phyloP scores from a whole-genome alignment of 2,329 filamentous ascomycete genomes.

The Clarireedia sp. region DNA sequence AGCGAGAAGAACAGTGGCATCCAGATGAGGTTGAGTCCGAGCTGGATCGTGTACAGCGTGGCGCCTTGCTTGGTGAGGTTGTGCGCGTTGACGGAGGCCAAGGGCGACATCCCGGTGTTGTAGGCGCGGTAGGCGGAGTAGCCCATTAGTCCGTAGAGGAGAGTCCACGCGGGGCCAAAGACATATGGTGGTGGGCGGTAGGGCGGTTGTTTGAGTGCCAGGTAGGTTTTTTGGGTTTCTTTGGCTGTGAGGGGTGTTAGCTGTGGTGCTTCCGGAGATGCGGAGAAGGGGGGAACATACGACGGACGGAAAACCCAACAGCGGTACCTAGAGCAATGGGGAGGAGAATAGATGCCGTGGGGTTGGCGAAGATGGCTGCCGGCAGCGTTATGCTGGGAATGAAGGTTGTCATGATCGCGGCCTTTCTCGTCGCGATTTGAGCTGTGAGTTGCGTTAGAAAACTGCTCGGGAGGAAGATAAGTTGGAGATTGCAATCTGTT shows the following conservation, averaged over 20 bases:
- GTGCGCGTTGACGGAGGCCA: constrained; percentile 18
- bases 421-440: background rate
- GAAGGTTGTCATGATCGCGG: constrained; percentile 62
- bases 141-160: constrained; percentile 72
- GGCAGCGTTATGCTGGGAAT: constrained; percentile 74
- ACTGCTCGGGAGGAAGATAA: background rate
- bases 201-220: constrained; percentile 59
- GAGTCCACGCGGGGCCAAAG: constrained; percentile 59
- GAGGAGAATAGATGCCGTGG: constrained; percentile 66
- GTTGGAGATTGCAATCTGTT: background rate
- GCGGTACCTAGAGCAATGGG: constrained; percentile 65
- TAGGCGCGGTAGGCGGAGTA: constrained; percentile 79
- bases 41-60: constrained; percentile 77
- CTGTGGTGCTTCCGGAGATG: background rate
- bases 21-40: constrained; percentile 79
- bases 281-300: constrained; percentile 37
- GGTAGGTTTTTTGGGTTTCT: constrained; percentile 54
- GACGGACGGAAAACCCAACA: constrained; percentile 61
- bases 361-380: constrained; percentile 59
- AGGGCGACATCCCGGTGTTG: constrained; percentile 49
- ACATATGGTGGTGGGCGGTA: constrained; percentile 51
- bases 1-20: constrained; percentile 89
- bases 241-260: constrained; percentile 35
- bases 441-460: background rate
- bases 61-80: constrained; percentile 54